Base-by-base conservation (phyloP, 176 grass and related monocot species). In the Rhynchospora breviuscula region DNA sequence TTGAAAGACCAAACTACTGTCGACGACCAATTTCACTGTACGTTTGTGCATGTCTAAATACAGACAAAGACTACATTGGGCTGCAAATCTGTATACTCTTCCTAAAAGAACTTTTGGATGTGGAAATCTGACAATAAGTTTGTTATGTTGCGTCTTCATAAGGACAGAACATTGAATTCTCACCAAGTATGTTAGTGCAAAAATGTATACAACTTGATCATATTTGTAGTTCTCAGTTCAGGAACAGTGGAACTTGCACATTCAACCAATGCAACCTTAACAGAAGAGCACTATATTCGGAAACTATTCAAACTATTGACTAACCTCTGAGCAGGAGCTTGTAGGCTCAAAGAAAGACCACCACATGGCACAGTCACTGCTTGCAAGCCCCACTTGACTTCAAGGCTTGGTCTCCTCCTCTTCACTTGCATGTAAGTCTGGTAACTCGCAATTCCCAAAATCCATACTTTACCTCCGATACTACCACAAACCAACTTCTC, bases 391-490 rank as follows among this genome's bases (percentile, higher is more conserved):
- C 95, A 98, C 8, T 84, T 67, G 6, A 63, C 11, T 51, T 91
- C 95, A 5, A 92, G 82, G 8, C 65, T 86, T 29, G 87, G 86
- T 43, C 85, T 80, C 56, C 84, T 88, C 58, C 73, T 89, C 88
- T 92, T 92, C 84, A 92, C 92, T 14, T 88, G 86, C 90, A 91
- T 88, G 92, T 98, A 98, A 4, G 90, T 98, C 79, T 93, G 89
- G 84, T 91, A 98, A 84, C 87, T 91, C 7, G 92, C 90, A 25
- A 93, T 94, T 10, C 86, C 92, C 29, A 98, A 52, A 35, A 94
- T 52, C 92, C 89, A 98, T 6, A 91, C 85, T 65, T 78, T 87
- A 56, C 67, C 82, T 18, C 84, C 52, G 60, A 8, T 21, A 62
- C 56, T 15, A 29, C 23, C 58, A 49, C 53, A 7, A 46, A 90